Evolutionary conservation across 2,329 filamentous ascomycete species (phyloP).

Genomic region (Fusarium pseudocircinatum): DNA sequence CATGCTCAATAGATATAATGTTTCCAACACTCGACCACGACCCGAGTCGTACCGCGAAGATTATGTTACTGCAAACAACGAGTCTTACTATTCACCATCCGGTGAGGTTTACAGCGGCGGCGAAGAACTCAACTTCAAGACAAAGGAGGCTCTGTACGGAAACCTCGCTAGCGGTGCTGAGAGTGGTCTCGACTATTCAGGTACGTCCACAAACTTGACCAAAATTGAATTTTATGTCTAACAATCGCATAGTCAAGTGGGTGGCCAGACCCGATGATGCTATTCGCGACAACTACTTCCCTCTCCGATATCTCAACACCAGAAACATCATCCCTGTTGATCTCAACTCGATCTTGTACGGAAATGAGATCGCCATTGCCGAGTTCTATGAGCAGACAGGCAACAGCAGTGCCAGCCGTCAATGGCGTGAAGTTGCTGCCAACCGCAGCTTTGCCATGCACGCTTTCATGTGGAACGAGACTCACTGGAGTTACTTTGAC

Average conservation of each 20-base stretch:
- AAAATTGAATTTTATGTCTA: not conserved
- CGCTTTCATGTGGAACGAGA: slow-evolving; percentile 71
- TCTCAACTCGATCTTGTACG: slow-evolving; percentile 74
- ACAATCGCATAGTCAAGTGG: slow-evolving; percentile 59
- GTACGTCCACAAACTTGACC: not conserved
- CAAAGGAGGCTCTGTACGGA: slow-evolving; percentile 64
- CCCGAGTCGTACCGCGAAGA: slow-evolving; percentile 75
- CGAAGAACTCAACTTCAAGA: slow-evolving; percentile 59
- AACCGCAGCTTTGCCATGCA: slow-evolving; percentile 70
- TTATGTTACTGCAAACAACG: slow-evolving; percentile 71
- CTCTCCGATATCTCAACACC: slow-evolving; percentile 70
- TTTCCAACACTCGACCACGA: slow-evolving; percentile 71
- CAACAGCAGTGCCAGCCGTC: slow-evolving; percentile 58
- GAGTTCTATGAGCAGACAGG: slow-evolving; percentile 62
- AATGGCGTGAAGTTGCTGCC: slow-evolving; percentile 61
- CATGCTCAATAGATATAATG: slow-evolving; percentile 59
- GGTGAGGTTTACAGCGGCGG: slow-evolving; percentile 68
- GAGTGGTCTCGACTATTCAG: slow-evolving; percentile 72
- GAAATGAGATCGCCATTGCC: slow-evolving; percentile 69
- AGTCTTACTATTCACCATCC: slow-evolving; percentile 67
- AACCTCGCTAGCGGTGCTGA: slow-evolving; percentile 74
- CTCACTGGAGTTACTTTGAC: slow-evolving; percentile 72
- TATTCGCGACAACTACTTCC: slow-evolving; percentile 69
- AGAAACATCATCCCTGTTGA: slow-evolving; percentile 69
- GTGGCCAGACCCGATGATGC: slow-evolving; percentile 66